Evolutionary conservation across 2,329 filamentous ascomycete species (phyloP).

Genomic region (Fusarium sp.): DNA sequence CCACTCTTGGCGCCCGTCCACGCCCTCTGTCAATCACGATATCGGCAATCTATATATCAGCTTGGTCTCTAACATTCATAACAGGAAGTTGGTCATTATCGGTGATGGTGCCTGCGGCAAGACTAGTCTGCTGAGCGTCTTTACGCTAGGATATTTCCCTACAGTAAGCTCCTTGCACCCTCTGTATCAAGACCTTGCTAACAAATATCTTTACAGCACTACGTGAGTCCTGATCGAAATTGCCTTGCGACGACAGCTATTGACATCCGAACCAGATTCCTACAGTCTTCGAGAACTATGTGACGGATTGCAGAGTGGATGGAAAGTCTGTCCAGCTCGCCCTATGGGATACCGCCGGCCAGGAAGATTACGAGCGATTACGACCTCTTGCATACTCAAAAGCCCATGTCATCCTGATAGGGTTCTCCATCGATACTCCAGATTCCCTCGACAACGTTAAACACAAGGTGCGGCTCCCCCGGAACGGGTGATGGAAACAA

Average conservation of each 20-base stretch:
- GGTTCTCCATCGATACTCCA: conserved; percentile 93
- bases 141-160: conserved; percentile 97
- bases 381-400: conserved; percentile 96
- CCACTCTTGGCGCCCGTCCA: background rate
- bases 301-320: conserved; percentile 97
- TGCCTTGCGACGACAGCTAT: conserved; percentile 23
- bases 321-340: conserved; percentile 98
- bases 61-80: conserved; percentile 29
- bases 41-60: background rate
- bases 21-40: background rate
- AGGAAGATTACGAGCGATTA: conserved; percentile 98
- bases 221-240: conserved; percentile 58
- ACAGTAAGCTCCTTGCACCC: conserved; percentile 74
- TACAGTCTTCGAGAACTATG: conserved; percentile 99
- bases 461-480: conserved; percentile 77
- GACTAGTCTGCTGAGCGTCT: conserved; percentile 96
- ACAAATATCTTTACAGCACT: conserved; percentile 61
- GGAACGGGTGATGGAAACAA: conserved; percentile 11
- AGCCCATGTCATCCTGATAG: conserved; percentile 96
- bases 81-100: conserved; percentile 95
- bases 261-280: conserved; percentile 71
- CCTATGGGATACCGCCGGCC: conserved; percentile 98
- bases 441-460: conserved; percentile 98
- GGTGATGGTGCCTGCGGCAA: conserved; percentile 98
- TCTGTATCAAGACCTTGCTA: conserved; percentile 39